These are phyloP conservation scores for Nakazawaea wickerhamii DNA, from an alignment of 805 yeast species.

Conservation along the genomic window DNA sequence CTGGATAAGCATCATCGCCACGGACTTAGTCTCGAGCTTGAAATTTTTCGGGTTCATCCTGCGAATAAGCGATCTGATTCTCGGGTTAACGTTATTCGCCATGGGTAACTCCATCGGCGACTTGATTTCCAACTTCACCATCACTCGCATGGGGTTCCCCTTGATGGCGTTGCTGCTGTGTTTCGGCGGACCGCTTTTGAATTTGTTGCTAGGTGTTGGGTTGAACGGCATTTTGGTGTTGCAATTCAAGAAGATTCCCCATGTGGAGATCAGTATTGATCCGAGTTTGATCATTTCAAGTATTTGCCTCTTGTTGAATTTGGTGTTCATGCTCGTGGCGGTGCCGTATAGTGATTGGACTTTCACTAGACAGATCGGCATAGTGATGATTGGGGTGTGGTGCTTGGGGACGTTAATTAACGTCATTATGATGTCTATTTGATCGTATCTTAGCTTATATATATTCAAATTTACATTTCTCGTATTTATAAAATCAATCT, in stretches of 20 bases:
- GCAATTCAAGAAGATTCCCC: constrained; percentile 13
- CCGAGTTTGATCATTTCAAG: constrained; percentile 37
- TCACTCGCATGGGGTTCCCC: constrained; percentile 77
- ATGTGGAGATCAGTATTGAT: constrained; percentile 28
- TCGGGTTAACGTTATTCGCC: constrained; percentile 87
- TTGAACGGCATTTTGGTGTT: constrained; percentile 55
- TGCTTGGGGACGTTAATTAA: constrained; percentile 30
- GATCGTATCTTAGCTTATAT: not conserved
- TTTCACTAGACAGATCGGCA: constrained; percentile 34
- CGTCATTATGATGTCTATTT: not conserved
- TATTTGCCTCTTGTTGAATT: constrained; percentile 31
- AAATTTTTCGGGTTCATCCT: constrained; percentile 55
- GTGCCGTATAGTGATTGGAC: constrained; percentile 38
- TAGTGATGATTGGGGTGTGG: constrained; percentile 36
- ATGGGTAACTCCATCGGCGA: constrained; percentile 93
- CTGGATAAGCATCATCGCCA: constrained; percentile 67
- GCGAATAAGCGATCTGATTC: constrained; percentile 64
- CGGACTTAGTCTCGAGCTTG: constrained; percentile 61
- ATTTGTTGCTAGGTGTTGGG: constrained; percentile 77
- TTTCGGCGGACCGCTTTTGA: constrained; percentile 85
- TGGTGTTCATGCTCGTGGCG: constrained; percentile 31
- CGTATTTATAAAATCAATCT: too few relatives aligned
- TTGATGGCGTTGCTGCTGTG: constrained; percentile 94
- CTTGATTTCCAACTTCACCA: constrained; percentile 72
- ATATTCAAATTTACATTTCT: too few relatives aligned